Conservation (phyloP, 306 rosid genomes). For the Dicorynia guianensis region DNA sequence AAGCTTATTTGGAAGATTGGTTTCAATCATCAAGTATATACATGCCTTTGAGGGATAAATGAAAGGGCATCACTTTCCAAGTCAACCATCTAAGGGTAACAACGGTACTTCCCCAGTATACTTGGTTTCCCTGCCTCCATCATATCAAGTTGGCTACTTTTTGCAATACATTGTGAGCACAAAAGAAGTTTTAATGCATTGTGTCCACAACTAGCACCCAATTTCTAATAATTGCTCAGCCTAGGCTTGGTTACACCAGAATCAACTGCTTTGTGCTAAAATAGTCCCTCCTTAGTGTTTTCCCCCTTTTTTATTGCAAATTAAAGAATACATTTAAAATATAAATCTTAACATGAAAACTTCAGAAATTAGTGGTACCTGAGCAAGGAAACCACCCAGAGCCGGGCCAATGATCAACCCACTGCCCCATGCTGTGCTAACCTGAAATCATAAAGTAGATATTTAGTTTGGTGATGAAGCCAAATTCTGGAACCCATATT, state of each 20-base stretch:
- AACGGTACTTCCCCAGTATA: neutral
- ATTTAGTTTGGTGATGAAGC: neutral
- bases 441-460: conserved; percentile 43
- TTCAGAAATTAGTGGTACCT: conserved; percentile 43
- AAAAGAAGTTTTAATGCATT: neutral
- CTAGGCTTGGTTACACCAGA: neutral
- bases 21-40: neutral
- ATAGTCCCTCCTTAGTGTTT: too few relatives aligned
- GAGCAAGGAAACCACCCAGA: conserved; percentile 62
- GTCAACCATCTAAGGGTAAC: neutral
- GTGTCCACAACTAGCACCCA: neutral
- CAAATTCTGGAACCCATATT: neutral
- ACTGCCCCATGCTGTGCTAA: conserved; percentile 58
- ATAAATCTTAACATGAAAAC: neutral
- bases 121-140: neutral
- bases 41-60: neutral
- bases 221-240: neutral
- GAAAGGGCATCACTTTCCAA: neutral
- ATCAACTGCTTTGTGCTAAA: too few relatives aligned
- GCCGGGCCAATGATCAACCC: conserved; percentile 64
- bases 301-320: neutral
- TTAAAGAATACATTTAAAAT: neutral
- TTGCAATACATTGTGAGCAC: neutral
- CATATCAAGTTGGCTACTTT: neutral
- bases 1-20: neutral